Evolutionary conservation across 257 asterid species (phyloP).

Genomic region (Henckelia pumila): DNA sequence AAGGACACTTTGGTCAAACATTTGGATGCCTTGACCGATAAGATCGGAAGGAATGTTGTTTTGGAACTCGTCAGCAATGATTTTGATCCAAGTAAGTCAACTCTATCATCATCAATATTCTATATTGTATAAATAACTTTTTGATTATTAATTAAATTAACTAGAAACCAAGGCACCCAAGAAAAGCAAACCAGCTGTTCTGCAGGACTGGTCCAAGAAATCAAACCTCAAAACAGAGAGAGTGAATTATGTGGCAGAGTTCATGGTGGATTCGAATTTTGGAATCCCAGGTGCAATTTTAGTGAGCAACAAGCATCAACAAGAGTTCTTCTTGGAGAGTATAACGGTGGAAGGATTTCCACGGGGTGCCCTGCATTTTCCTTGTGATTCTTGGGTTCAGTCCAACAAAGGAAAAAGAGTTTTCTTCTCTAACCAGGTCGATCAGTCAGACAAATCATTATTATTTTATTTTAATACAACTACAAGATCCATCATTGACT

Average conservation of each 20-base stretch:
- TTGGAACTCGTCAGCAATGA: slow-evolving; percentile 74
- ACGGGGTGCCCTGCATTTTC: slow-evolving; percentile 81
- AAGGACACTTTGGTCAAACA: slow-evolving; percentile 69
- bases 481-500: neutral
- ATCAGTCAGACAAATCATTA: no score
- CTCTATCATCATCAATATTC: no score
- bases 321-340: slow-evolving; percentile 84
- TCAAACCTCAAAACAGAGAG: slow-evolving; percentile 71
- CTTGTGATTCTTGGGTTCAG: slow-evolving; percentile 95
- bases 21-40: slow-evolving; percentile 71
- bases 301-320: slow-evolving; percentile 73
- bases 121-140: no score
- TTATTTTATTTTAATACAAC: no score
- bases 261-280: slow-evolving; percentile 66
- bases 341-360: slow-evolving; percentile 85
- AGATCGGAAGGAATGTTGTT: slow-evolving; percentile 74
- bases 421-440: slow-evolving; percentile 84
- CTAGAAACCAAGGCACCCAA: slow-evolving; percentile 62
- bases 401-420: slow-evolving; percentile 63
- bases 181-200: slow-evolving; percentile 61
- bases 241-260: slow-evolving; percentile 76
- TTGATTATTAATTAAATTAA: no score
- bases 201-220: slow-evolving; percentile 92
- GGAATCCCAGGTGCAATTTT: slow-evolving; percentile 88
- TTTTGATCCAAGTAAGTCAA: slow-evolving; percentile 65